Base-by-base conservation (phyloP, 768 basidiomycete genomes). In the Baorangia bicolor region DNA sequence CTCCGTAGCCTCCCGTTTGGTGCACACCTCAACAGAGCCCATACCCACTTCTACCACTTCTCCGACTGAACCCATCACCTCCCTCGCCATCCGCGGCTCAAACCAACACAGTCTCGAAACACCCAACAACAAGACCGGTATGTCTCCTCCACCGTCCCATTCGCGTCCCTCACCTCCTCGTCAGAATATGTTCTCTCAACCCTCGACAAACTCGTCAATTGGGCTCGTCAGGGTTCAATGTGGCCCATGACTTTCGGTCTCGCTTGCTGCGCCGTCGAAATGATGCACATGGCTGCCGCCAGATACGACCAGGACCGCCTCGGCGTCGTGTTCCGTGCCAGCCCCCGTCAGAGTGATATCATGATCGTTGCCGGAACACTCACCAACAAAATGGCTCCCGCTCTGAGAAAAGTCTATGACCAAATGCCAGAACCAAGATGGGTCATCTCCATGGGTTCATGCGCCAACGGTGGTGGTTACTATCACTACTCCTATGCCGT, bases 341-440 rank as follows among this genome's bases (percentile, higher is more conserved):
- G 89, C 77, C 97, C 97, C 42, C 88, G 97, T 58, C 92, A 98
- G 77, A 92, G 90, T 57, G 94, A 97, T 69, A 90, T 97, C 68
- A 98, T 98, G 96, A 99, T 99, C 69, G 97, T 99, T 42, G 96
- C 96, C 45, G 97, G 97, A 33, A 99, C 97, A 0, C 76, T 99
- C 65, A 99, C 97, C 58, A 99, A 99, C 79, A 98, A 99, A 78
- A 99, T 99, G 97, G 97, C 95, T 5, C 97, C 97, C 39, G 96
- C 97, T 9, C 72, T 99, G 69, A 83, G 97, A 66, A 98, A 94
- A 74, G 95, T 94, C 52, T 94, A 94, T 66, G 93, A 95, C 74
- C 94, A 99, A 73, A 98, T 98, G 96, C 97, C 97, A 31, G 94
- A 98, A 67, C 97, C 97, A 85, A 90, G 96, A 68, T 99, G 97